Evolutionary conservation across 148 eudicot species (phyloP), one percentile per base, ranked within the genome.

Genomic region (Heliamphora exappendiculata): DNA sequence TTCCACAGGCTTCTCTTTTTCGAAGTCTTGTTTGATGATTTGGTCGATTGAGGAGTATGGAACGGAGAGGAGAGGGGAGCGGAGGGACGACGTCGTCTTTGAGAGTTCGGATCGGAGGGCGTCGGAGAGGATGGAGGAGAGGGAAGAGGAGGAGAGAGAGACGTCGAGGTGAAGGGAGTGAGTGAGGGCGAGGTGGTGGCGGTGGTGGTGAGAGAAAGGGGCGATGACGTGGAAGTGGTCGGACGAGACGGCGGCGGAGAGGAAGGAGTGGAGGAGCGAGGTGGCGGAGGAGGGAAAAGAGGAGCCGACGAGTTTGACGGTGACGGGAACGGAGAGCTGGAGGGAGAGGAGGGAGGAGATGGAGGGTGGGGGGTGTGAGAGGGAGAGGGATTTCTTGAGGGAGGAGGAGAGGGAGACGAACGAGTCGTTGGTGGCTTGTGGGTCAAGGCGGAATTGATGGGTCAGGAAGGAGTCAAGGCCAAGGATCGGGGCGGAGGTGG

Each of bases 351-450:
- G 84, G 78, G 85, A 62, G 74, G 87, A 55, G 34, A 75, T 6
- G 83, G 82, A 11, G 45, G 82, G 77, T 0, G 85, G 85, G 7
- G 3, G 81, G 74, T 14, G 78, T 14, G 66, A 60, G 74, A 72
- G 85, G 57, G 83, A 67, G 79, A 86, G 79, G 42, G 86, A 65
- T 59, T 62, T 80, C 41, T 81, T 88, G 60, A 88, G 85, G 70
- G 80, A 73, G 74, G 92, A 50, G 14, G 91, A 81, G 83, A 89
- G 95, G 33, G 71, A 9, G 81, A 22, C 75, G 84, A 90, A 88
- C 68, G 97, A 73, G 83, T 94, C 98, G 86, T 90, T 94, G 78
- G 89, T 29, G 78, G 91, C 93, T 28, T 74, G 85, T 0, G 98
- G 98, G 81, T 94, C 97, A 8, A 74, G 57, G 63, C 79, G 87